A percentile compares a stretch with the other conserved stretches of the same genome.
These are phyloP conservation scores for Byssothecium circinans DNA, from an alignment of 2,329 filamentous ascomycete genomes.

Conservation along the genomic window DNA sequence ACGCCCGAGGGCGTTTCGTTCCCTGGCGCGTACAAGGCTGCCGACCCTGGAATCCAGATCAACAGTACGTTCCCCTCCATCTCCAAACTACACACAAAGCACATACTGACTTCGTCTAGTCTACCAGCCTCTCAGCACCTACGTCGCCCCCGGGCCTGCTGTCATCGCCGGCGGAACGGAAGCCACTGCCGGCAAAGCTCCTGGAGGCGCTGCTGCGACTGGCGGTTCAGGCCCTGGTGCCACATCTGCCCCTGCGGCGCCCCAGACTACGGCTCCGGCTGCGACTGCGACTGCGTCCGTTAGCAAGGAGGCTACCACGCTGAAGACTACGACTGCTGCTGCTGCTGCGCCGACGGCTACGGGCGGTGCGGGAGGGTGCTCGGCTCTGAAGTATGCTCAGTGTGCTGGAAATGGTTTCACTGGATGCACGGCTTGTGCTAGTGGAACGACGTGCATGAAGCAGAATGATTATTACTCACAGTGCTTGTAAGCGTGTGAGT, in stretches of 20 bases:
- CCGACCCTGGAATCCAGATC: conserved; percentile 62
- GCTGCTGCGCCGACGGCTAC: conserved; percentile 17
- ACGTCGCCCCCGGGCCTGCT: conserved; percentile 56
- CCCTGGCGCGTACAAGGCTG: conserved; percentile 59
- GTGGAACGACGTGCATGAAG: conserved; percentile 22
- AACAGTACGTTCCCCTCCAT: conserved; percentile 49
- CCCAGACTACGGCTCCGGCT: conserved; percentile 5
- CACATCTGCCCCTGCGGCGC: background rate
- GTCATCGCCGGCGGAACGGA: conserved; percentile 25
- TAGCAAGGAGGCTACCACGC: background rate
- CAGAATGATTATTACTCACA: conserved; percentile 31
- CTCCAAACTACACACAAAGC: too few species aligned
- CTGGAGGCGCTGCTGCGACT: conserved; percentile 24
- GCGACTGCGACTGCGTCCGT: background rate
- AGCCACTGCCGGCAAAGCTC: conserved; percentile 29
- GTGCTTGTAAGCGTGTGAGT: conserved; percentile 28
- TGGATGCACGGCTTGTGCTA: conserved; percentile 29
- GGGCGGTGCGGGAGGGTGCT: conserved; percentile 13
- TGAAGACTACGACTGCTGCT: conserved; percentile 12
- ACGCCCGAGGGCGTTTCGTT: conserved; percentile 51
- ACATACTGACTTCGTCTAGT: conserved; percentile 26
- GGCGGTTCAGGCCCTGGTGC: conserved; percentile 14
- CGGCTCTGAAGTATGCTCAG: conserved; percentile 30
- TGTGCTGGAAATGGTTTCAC: conserved; percentile 37
- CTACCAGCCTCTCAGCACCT: conserved; percentile 49